phyloP scores from a whole-genome alignment of 306 rosid species.

The Astragalus membranaceus region DNA sequence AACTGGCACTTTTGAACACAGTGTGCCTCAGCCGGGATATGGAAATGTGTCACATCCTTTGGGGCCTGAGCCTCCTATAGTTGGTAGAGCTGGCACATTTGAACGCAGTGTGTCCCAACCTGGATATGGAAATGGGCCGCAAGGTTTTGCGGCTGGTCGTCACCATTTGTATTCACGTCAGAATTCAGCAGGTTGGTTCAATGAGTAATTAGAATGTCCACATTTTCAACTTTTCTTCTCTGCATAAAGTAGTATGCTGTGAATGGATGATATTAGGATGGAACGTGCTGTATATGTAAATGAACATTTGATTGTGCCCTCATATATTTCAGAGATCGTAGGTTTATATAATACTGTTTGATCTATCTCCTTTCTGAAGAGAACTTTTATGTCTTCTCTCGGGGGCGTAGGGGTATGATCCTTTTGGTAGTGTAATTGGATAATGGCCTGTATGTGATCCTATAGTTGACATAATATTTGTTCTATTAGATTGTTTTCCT shows the following conservation, averaged over 20 bases:
- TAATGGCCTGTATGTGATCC: neutral
- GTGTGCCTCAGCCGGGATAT: constrained; percentile 31
- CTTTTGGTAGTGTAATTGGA: neutral
- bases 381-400: neutral
- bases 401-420: neutral
- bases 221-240: neutral
- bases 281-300: neutral
- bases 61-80: constrained; percentile 24
- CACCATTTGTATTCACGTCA: constrained; percentile 25
- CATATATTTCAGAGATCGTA: neutral
- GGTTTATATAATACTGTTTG: neutral
- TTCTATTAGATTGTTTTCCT: neutral
- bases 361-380: neutral
- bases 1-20: constrained; percentile 13
- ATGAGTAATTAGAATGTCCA: constrained; percentile 22
- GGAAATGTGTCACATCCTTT: constrained; percentile 19
- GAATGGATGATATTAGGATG: neutral
- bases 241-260: neutral
- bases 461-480: neutral
- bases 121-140: constrained; percentile 19
- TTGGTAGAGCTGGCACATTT: neutral
- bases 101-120: constrained; percentile 35
- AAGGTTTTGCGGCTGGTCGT: constrained; percentile 42
- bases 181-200: constrained; percentile 50
- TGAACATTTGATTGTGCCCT: neutral